Conservation (phyloP, 164 flowering plant genomes). For the Dillenia suffruticosa region DNA sequence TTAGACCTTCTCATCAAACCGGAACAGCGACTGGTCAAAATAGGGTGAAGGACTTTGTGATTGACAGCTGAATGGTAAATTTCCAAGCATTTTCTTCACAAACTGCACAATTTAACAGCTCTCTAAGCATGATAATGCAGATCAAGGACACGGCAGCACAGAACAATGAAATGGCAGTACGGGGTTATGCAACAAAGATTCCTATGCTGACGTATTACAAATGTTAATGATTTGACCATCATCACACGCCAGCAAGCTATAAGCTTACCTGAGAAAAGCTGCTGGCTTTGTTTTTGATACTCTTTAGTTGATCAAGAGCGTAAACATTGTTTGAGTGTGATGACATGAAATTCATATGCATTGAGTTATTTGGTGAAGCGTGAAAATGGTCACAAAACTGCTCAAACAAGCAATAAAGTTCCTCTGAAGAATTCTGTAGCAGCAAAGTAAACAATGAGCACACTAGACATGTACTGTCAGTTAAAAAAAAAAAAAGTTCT, state of each 20-base stretch:
- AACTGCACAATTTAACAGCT: conserved; percentile 49
- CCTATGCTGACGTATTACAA: neutral
- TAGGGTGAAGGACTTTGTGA: conserved; percentile 96
- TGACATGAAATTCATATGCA: conserved; percentile 77
- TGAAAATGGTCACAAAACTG: conserved; percentile 80
- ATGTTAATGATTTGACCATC: neutral
- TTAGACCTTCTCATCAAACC: conserved; percentile 94
- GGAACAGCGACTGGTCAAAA: conserved; percentile 91
- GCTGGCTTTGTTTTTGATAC: conserved; percentile 56
- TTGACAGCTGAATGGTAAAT: conserved; percentile 86
- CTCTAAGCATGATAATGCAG: neutral
- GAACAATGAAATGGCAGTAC: neutral
- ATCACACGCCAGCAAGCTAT: too few relatives aligned
- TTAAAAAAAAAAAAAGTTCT: neutral
- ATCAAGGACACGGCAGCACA: neutral
- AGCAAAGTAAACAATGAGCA: neutral
- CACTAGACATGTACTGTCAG: conserved; percentile 4
- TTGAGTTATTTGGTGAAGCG: conserved; percentile 43
- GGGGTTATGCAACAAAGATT: neutral
- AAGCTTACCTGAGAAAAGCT: conserved; percentile 59
- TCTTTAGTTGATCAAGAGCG: conserved; percentile 73
- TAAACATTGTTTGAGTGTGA: conserved; percentile 88
- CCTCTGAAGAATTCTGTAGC: conserved; percentile 78
- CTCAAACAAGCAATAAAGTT: conserved; percentile 82
- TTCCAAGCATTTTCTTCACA: conserved; percentile 83